These are phyloP conservation scores for Yarrowia osloensis DNA, from an alignment of 805 yeast species.

Conservation along the genomic window DNA sequence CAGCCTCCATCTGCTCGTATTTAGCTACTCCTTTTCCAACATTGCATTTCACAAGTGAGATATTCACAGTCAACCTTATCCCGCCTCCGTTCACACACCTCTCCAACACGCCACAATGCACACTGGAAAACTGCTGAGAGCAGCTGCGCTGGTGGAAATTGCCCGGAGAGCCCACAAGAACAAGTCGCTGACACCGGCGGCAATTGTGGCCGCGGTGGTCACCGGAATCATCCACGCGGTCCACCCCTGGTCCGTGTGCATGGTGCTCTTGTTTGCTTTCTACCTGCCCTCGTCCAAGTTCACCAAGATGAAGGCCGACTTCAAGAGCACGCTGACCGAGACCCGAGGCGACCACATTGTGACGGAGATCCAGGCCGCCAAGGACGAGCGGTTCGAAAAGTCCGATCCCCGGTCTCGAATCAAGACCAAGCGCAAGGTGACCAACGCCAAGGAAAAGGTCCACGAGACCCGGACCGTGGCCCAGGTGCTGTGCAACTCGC, in stretches of 20 bases:
- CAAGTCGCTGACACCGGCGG: conserved; percentile 45
- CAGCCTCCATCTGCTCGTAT: too few species aligned
- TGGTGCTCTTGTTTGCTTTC: conserved; percentile 44
- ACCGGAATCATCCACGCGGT: conserved; percentile 48
- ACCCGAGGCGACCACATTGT: conserved; percentile 20
- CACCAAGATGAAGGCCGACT: conserved; percentile 46
- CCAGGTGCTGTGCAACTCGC: conserved; percentile 49
- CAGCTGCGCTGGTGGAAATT: conserved; percentile 29
- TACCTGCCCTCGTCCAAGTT: conserved; percentile 46
- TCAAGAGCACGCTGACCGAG: conserved; percentile 40
- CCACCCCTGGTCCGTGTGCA: conserved; percentile 44
- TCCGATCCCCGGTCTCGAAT: neutral
- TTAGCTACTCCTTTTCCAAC: too few species aligned
- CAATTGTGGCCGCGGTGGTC: conserved; percentile 44
- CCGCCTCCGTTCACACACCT: neutral
- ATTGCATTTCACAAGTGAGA: neutral
- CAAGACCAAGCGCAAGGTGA: conserved; percentile 22
- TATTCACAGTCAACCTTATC: neutral
- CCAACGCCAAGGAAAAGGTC: conserved; percentile 35
- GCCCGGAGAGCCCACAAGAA: conserved; percentile 41
- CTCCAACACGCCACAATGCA: neutral
- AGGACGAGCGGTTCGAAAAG: conserved; percentile 9
- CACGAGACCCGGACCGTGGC: conserved; percentile 46
- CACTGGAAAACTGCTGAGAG: conserved; percentile 26
- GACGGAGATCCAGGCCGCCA: conserved; percentile 35